phyloP scores from a whole-genome alignment of 441 rosid genomes.

The Populus hybrid region DNA sequence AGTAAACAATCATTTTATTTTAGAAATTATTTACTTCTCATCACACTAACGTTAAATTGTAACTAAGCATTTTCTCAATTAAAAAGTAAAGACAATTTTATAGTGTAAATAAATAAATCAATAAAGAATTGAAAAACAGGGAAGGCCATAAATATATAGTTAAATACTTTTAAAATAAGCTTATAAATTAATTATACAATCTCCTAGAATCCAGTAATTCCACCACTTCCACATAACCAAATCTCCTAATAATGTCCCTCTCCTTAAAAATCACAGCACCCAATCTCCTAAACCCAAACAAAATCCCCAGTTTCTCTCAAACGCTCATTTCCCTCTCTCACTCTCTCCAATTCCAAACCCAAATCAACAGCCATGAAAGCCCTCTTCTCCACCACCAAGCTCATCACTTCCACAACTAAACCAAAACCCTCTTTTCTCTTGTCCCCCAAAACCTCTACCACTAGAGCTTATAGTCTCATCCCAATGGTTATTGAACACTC shows the following conservation, averaged over 20 bases:
- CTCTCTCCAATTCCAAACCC: not conserved
- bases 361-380: slow-evolving; percentile 24
- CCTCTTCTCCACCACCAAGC: slow-evolving; percentile 27
- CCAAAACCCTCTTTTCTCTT: not conserved
- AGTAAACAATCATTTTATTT: too few species aligned
- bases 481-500: slow-evolving; percentile 99
- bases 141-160: not conserved
- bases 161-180: not conserved
- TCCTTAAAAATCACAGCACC: not conserved
- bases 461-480: too few species aligned
- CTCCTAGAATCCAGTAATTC: not conserved
- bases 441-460: too few species aligned
- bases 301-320: not conserved
- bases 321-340: not conserved
- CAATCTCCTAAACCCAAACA: not conserved
- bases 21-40: too few species aligned
- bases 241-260: not conserved
- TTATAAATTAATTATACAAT: not conserved
- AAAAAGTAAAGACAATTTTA: too few species aligned
- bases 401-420: slow-evolving; percentile 15
- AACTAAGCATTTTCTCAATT: too few species aligned
- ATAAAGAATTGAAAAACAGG: too few species aligned
- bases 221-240: not conserved
- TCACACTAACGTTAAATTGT: too few species aligned
- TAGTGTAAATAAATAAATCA: too few species aligned